Percentiles rank a stretch among this genome's conserved stretches.
Conservation (phyloP, 495 filamentous ascomycete genomes). For the Penicillium angulare region DNA sequence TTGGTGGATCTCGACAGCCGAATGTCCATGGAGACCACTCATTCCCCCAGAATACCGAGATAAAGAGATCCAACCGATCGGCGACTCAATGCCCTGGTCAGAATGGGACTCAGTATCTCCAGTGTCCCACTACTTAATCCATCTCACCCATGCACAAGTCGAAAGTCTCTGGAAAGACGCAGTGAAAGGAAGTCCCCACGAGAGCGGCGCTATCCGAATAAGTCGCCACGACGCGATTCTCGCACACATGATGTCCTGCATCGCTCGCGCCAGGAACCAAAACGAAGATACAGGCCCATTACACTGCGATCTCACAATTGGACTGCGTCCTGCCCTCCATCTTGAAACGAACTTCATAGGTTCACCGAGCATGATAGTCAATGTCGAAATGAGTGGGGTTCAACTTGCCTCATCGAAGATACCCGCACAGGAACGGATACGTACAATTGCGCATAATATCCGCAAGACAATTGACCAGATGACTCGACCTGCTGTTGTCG, state of each 20-base stretch:
- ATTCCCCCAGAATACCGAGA: constrained; percentile 17
- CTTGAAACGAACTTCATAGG: constrained; percentile 25
- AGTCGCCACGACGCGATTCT: constrained; percentile 33
- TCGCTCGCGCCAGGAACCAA: constrained; percentile 25
- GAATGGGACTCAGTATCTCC: constrained; percentile 23
- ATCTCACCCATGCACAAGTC: constrained; percentile 20
- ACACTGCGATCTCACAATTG: constrained; percentile 24
- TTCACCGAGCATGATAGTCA: constrained; percentile 23
- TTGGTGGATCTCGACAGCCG: constrained; percentile 27
- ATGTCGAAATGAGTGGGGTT: constrained; percentile 21
- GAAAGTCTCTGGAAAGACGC: constrained; percentile 13
- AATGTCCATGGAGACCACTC: constrained; percentile 4
- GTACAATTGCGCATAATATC: constrained; percentile 14
- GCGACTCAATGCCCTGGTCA: constrained; percentile 24
- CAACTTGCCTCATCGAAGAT: constrained; percentile 8
- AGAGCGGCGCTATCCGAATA: constrained; percentile 4
- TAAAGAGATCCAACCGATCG: constrained; percentile 9
- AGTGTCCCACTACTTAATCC: constrained; percentile 22
- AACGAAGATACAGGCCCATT: constrained; percentile 13
- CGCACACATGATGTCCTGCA: constrained; percentile 31
- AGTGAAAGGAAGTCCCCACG: not conserved
- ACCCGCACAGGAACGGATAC: not conserved
- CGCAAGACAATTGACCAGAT: constrained; percentile 25
- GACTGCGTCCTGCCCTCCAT: constrained; percentile 13
- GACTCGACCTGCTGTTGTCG: constrained; percentile 13